Evolutionary conservation across 257 asterid genomes (phyloP).

Genomic region (Fraxinus cuspidata): DNA sequence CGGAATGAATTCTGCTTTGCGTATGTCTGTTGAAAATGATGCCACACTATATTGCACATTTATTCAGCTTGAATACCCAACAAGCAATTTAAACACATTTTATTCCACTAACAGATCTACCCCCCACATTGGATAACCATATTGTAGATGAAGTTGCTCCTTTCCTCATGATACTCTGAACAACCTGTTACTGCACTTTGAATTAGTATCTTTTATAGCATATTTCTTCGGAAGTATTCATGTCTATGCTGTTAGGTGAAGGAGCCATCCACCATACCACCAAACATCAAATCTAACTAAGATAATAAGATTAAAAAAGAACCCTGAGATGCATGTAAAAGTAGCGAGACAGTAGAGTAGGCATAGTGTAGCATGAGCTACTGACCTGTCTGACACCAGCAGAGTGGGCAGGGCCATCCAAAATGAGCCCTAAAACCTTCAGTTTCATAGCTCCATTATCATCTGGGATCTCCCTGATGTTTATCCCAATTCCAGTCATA

Average conservation of each 20-base stretch:
- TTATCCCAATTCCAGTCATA: constrained; percentile 93
- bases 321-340: neutral
- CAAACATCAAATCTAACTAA: constrained; percentile 2
- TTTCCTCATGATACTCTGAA: neutral
- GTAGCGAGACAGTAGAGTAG: constrained; percentile 7
- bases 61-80: neutral
- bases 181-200: neutral
- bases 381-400: constrained; percentile 96
- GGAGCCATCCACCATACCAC: neutral
- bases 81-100: neutral
- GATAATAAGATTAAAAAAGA: constrained; percentile 1
- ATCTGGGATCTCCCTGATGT: constrained; percentile 89
- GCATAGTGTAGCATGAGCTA: constrained; percentile 17
- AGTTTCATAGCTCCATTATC: constrained; percentile 64
- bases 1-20: neutral
- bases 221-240: constrained; percentile 1
- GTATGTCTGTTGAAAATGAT: neutral
- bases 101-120: neutral
- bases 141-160: neutral
- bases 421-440: constrained; percentile 89
- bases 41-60: neutral
- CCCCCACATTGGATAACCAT: neutral
- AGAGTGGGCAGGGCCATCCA: constrained; percentile 91
- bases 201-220: neutral
- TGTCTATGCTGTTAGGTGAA: constrained; percentile 6